These are phyloP conservation scores for Plasmodium inui DNA, from an alignment of 169 alveolate species.

Conservation along the genomic window DNA sequence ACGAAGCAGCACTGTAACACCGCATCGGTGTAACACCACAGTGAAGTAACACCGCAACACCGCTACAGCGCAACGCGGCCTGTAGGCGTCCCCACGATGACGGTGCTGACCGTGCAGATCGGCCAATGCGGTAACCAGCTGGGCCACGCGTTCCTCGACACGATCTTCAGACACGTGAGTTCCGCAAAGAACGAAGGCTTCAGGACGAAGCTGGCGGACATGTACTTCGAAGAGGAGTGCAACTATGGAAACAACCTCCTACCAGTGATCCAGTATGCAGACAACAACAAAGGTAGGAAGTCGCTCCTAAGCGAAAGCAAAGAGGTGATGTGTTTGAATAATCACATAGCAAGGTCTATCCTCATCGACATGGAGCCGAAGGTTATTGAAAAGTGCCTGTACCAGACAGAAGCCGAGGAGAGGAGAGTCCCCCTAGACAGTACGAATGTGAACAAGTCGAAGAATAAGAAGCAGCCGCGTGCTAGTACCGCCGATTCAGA, in stretches of 20 bases:
- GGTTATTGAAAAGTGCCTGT: slow-evolving; percentile 60
- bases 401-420: background rate
- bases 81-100: background rate
- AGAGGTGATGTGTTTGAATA: slow-evolving; percentile 16
- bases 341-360: slow-evolving; percentile 55
- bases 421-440: background rate
- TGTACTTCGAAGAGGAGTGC: slow-evolving; percentile 72
- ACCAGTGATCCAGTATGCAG: slow-evolving; percentile 60
- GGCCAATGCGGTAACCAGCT: slow-evolving; percentile 75
- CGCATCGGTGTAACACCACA: no score
- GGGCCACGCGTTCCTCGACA: slow-evolving; percentile 36
- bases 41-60: background rate
- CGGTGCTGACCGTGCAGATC: slow-evolving; percentile 45
- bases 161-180: slow-evolving; percentile 13
- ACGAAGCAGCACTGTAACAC: no score
- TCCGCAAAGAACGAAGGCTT: slow-evolving; percentile 34
- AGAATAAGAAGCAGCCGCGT: background rate
- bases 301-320: background rate
- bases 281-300: background rate
- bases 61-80: background rate
- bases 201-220: slow-evolving; percentile 12
- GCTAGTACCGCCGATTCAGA: background rate
- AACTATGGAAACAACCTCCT: slow-evolving; percentile 34
- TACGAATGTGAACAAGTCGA: background rate
- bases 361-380: slow-evolving; percentile 74